A percentile compares a stretch with the other conserved stretches of the same genome.
These are phyloP conservation scores for Pelargonium fulgidum DNA, from an alignment of 441 rosid species.

Conservation along the genomic window DNA sequence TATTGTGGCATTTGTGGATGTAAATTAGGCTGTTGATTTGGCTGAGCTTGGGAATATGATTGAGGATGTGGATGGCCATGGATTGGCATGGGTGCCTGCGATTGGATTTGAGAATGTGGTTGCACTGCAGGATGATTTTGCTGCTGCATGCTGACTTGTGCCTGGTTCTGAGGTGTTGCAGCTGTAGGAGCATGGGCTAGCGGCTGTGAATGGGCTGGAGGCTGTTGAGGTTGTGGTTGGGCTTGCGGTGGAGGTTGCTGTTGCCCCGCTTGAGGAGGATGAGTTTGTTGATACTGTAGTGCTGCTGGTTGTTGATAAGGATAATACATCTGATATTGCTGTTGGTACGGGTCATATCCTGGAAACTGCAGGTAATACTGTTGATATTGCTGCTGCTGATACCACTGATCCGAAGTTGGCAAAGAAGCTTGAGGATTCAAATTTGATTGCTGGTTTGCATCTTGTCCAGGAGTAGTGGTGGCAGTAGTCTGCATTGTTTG, in stretches of 20 bases:
- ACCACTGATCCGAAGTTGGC: constrained; percentile 56
- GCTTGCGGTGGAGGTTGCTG: constrained; percentile 27
- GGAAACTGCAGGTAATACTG: constrained; percentile 68
- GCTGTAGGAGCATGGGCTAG: constrained; percentile 32
- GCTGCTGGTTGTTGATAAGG: constrained; percentile 50
- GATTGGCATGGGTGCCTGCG: constrained; percentile 26
- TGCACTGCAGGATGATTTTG: constrained; percentile 31
- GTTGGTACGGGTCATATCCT: constrained; percentile 50
- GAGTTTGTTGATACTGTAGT: constrained; percentile 36
- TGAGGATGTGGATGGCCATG: constrained; percentile 22
- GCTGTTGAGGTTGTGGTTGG: constrained; percentile 27
- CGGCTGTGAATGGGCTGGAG: constrained; percentile 20
- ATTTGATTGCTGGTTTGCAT: constrained; percentile 29
- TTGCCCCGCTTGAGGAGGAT: constrained; percentile 6
- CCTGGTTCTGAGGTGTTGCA: constrained; percentile 40
- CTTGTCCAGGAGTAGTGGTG: constrained; percentile 32
- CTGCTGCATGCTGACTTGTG: constrained; percentile 35
- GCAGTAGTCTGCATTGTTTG: constrained; percentile 37
- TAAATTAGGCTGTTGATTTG: constrained; percentile 28
- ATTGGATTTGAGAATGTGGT: constrained; percentile 35
- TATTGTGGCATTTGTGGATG: constrained; percentile 22
- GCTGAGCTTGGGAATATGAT: constrained; percentile 23
- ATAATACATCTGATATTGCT: constrained; percentile 52
- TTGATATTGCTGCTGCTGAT: constrained; percentile 55
- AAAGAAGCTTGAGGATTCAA: constrained; percentile 34